These are phyloP conservation scores for Cadophora malorum DNA, from an alignment of 2,329 filamentous ascomycete species.

Conservation along the genomic window DNA sequence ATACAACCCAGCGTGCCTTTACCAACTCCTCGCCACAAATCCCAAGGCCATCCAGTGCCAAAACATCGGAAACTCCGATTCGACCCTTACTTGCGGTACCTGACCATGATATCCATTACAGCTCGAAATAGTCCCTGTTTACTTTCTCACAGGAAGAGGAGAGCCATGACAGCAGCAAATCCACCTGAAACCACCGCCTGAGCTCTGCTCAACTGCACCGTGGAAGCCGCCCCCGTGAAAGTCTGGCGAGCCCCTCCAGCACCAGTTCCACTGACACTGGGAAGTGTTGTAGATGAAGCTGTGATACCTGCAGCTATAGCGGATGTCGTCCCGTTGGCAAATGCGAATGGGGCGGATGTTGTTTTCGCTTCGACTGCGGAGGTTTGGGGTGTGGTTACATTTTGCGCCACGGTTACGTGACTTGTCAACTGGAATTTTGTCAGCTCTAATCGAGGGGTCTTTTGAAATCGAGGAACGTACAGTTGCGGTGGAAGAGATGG, in stretches of 20 bases:
- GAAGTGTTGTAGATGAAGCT: background rate
- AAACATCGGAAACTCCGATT: background rate
- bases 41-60: background rate
- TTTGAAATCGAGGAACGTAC: background rate
- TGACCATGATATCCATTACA: background rate
- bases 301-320: background rate
- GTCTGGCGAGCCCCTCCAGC: background rate
- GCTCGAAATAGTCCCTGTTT: background rate
- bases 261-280: background rate
- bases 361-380: background rate
- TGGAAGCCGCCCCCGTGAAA: slow-evolving; percentile 4
- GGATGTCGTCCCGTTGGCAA: background rate
- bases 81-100: background rate
- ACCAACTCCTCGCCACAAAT: background rate
- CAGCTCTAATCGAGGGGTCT: background rate
- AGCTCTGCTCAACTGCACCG: background rate
- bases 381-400: background rate
- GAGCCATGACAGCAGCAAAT: background rate
- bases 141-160: background rate
- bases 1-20: background rate
- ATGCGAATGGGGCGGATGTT: background rate
- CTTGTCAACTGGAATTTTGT: background rate
- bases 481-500: slow-evolving; percentile 1
- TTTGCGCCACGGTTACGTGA: background rate
- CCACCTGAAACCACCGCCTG: background rate